Conservation (phyloP, 148 eudicot species). For the Linanthus parryae region DNA sequence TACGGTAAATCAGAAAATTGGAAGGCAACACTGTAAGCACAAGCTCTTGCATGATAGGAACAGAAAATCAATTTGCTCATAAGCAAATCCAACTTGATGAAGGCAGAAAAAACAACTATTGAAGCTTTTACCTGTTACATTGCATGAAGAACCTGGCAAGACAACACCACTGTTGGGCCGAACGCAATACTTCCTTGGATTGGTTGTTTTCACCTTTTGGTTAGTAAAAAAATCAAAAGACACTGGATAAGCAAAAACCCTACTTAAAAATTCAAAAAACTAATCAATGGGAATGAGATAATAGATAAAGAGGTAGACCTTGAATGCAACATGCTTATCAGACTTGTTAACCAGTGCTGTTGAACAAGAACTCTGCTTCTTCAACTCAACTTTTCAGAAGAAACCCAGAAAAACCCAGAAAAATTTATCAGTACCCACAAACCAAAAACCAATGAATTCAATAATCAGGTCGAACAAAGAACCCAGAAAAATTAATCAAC, state of each 20-base stretch:
- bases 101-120: background rate
- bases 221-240: slow-evolving; percentile 15
- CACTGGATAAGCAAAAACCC: slow-evolving; percentile 1
- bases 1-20: background rate
- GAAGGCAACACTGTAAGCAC: background rate
- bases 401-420: too few relatives aligned
- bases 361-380: slow-evolving; percentile 63
- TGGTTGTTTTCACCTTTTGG: slow-evolving; percentile 77
- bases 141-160: slow-evolving; percentile 49
- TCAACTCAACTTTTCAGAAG: slow-evolving; percentile 38
- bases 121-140: slow-evolving; percentile 51
- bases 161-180: slow-evolving; percentile 81
- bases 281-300: background rate
- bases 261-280: background rate
- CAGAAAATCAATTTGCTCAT: background rate
- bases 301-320: slow-evolving; percentile 31
- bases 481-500: too few relatives aligned
- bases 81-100: background rate
- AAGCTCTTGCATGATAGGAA: background rate
- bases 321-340: slow-evolving; percentile 55
- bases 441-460: too few relatives aligned
- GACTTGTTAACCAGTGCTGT: slow-evolving; percentile 53
- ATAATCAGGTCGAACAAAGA: too few relatives aligned
- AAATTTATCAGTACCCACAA: too few relatives aligned
- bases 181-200: slow-evolving; percentile 82